These are phyloP conservation scores for Aureobasidium melanogenum DNA, from an alignment of 2,329 filamentous ascomycete genomes.

Conservation along the genomic window DNA sequence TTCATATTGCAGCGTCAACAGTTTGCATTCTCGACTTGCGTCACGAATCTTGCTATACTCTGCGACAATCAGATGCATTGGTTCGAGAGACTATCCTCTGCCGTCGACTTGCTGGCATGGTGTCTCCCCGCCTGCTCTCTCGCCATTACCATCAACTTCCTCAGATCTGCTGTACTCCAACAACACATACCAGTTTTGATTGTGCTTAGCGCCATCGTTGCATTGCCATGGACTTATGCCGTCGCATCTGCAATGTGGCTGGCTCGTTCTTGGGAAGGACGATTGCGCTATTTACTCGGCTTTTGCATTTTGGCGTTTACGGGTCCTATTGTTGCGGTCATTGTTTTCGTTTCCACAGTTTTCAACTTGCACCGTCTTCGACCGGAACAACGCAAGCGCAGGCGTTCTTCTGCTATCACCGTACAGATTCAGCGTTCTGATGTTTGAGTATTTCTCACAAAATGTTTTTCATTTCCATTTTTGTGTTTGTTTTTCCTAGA, in stretches of 20 bases:
- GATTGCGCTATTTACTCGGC: constrained; percentile 23
- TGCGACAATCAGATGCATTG: constrained; percentile 34
- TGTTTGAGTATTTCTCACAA: not conserved
- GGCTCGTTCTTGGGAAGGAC: constrained; percentile 19
- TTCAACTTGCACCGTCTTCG: constrained; percentile 28
- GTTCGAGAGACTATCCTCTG: constrained; percentile 38
- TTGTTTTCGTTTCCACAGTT: constrained; percentile 35
- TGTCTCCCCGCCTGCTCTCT: constrained; percentile 20
- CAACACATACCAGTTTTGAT: not conserved
- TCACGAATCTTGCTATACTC: constrained; percentile 44
- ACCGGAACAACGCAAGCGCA: not conserved
- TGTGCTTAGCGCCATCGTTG: constrained; percentile 22
- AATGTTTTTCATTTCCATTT: not conserved
- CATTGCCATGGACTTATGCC: constrained; percentile 24
- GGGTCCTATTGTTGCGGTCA: constrained; percentile 36
- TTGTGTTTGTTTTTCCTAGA: not conserved
- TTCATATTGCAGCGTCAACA: constrained; percentile 43
- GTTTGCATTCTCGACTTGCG: constrained; percentile 41
- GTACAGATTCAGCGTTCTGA: not conserved
- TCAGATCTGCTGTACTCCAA: constrained; percentile 16
- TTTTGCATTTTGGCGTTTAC: constrained; percentile 21
- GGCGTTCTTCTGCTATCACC: not conserved
- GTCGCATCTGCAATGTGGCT: constrained; percentile 22
- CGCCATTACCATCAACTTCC: constrained; percentile 19
- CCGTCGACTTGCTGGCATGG: constrained; percentile 40